Base-by-base conservation (phyloP, 805 yeast genomes). In the Debaryomyces castellii region DNA sequence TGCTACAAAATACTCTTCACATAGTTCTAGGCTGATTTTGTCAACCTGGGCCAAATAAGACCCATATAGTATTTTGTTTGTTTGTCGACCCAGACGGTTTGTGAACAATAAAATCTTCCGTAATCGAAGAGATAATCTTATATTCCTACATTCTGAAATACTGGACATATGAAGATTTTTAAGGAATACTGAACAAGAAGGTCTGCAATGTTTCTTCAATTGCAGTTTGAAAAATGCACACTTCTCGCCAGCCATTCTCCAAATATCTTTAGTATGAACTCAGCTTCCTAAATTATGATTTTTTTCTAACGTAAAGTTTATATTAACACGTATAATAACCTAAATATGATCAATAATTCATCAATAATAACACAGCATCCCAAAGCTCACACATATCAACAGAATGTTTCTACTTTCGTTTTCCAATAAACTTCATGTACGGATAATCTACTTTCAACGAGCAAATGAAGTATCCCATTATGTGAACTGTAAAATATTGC, bases 261-360 rank as follows among this genome's bases (percentile, higher is more conserved):
- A 25, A 25, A 25, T 9, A 4, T 12, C n/a, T 12, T 12, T 3
- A 25, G n/a, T 9, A 25, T n/a, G n/a, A n/a, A n/a, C n/a, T n/a
- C n/a, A n/a, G n/a, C n/a, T n/a, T n/a, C n/a, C n/a, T n/a, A n/a
- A n/a, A n/a, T n/a, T n/a, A n/a, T n/a, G n/a, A n/a, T n/a, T n/a
- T 32, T 32, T 35, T 20, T 21, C 24, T 18, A 35, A 20, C 24
- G 38, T 35, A 35, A 35, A 35, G 24, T 35, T 21, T 35, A 21
- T 35, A 35, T 35, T 35, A 35, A 35, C 38, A 35, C 38, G 22
- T 35, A 35, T 21, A 33, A 33, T 33, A 20, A 35, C 24, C 38
- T 35, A 35, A 35, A 35, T 35, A 35, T 35, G 38, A 35, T 35
- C 38, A 18, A 18, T 35, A 20, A 18, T 18, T 35, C 38, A 20